A percentile compares a stretch with the other conserved stretches of the same genome.
These are phyloP conservation scores for Pythium oligandrum DNA, from an alignment of 352 stramenopile genomes.

Conservation along the genomic window DNA sequence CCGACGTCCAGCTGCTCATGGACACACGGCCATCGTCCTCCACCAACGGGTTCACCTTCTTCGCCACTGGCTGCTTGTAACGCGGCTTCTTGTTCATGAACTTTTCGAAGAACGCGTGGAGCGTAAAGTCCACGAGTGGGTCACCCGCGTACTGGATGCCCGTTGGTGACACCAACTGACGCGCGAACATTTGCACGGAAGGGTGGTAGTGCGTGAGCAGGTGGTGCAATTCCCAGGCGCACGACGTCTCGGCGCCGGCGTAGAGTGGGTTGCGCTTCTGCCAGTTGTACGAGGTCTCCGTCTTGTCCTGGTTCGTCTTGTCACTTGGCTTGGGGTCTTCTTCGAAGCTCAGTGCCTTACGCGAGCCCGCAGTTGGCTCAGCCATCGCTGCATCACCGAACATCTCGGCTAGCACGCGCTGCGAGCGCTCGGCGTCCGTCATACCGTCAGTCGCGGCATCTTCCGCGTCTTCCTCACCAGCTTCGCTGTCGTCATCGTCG, in stretches of 20 bases:
- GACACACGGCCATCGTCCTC: conserved; percentile 9
- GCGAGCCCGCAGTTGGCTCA: conserved; percentile 10
- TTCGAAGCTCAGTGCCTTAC: conserved; percentile 31
- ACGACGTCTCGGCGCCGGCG: conserved; percentile 59
- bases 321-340: conserved; percentile 23
- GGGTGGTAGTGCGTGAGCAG: conserved; percentile 95
- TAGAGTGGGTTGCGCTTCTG: conserved; percentile 87
- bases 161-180: conserved; percentile 62
- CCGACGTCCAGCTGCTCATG: conserved; percentile 66
- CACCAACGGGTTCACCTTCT: not conserved
- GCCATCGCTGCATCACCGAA: conserved; percentile 35
- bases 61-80: conserved; percentile 27
- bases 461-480: conserved; percentile 20
- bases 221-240: conserved; percentile 92
- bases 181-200: conserved; percentile 91
- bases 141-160: conserved; percentile 93
- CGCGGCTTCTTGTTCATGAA: conserved; percentile 98
- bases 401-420: conserved; percentile 58
- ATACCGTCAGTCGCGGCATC: conserved; percentile 30
- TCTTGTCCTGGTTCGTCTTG: conserved; percentile 9
- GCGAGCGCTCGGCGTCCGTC: conserved; percentile 43
- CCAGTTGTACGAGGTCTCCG: conserved; percentile 59
- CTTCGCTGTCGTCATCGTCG: conserved; percentile 27
- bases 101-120: conserved; percentile 97
- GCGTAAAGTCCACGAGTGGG: conserved; percentile 96